These are phyloP conservation scores for Arctium minus DNA, from an alignment of 129 eudicot genomes.

Conservation along the genomic window DNA sequence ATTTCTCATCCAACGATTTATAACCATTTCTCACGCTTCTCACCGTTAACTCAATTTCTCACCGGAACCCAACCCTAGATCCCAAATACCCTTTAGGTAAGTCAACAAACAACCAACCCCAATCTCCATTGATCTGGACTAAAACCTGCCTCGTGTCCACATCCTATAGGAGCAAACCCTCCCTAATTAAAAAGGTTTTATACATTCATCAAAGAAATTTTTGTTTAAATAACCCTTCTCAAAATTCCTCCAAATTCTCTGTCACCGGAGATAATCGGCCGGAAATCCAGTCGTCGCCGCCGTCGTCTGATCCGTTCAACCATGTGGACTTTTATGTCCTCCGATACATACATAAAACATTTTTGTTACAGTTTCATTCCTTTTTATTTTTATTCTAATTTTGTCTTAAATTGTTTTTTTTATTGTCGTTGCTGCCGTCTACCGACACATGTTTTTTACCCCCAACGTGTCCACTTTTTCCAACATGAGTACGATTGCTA, in stretches of 20 bases:
- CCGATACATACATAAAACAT: conserved; percentile 8
- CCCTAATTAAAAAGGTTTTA: conserved; percentile 12
- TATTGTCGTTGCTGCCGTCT: conserved; percentile 35
- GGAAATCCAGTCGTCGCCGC: conserved; percentile 28
- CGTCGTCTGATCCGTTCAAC: conserved; percentile 18
- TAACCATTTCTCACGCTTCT: too few species aligned
- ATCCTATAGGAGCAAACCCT: conserved; percentile 14
- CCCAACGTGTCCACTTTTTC: background rate
- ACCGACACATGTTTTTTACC: conserved; percentile 33
- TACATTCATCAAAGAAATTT: background rate
- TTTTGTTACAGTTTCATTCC: background rate
- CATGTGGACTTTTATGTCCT: background rate
- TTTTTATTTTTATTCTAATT: background rate
- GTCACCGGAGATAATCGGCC: conserved; percentile 25
- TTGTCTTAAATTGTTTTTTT: conserved; percentile 15
- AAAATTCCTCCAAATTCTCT: conserved; percentile 24
- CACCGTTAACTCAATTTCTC: too few species aligned
- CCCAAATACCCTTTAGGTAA: background rate
- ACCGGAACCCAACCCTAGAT: too few species aligned
- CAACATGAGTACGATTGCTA: too few species aligned
- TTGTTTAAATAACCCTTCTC: conserved; percentile 19
- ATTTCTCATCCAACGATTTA: too few species aligned
- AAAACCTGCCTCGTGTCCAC: conserved; percentile 7
- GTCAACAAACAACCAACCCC: conserved; percentile 16
- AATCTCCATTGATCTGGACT: conserved; percentile 8